These are phyloP conservation scores for Saccharomycopsis fibuligera DNA, from an alignment of 805 yeast genomes.

Conservation along the genomic window DNA sequence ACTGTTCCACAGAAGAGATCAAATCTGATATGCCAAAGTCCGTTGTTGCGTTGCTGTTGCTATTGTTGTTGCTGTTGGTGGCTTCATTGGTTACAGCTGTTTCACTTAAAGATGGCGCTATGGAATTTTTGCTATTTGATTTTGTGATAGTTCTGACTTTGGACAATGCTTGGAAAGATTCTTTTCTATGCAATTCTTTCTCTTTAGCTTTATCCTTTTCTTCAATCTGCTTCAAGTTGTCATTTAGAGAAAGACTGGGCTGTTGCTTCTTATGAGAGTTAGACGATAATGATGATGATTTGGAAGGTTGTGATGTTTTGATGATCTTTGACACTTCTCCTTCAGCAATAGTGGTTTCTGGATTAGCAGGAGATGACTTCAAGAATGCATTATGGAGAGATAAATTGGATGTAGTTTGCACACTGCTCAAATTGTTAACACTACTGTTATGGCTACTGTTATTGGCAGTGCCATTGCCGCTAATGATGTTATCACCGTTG, in stretches of 20 bases:
- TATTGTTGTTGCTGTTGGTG: too few species aligned
- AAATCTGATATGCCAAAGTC: too few species aligned
- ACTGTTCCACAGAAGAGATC: background rate
- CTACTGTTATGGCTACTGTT: background rate
- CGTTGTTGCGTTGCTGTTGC: too few species aligned
- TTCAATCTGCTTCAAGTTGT: constrained; percentile 12
- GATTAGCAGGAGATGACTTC: constrained; percentile 16
- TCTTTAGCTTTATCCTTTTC: constrained; percentile 6
- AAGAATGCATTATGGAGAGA: constrained; percentile 2
- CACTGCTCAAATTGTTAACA: background rate
- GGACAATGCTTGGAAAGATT: background rate
- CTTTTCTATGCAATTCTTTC: background rate
- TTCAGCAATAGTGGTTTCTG: constrained; percentile 13
- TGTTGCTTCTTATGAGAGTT: background rate
- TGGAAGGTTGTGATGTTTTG: background rate
- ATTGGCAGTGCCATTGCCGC: background rate
- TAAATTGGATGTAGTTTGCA: constrained; percentile 1
- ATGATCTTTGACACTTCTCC: background rate
- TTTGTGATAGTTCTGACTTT: too few species aligned
- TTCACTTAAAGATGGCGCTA: too few species aligned
- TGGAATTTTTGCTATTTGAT: too few species aligned
- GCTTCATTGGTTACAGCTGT: too few species aligned
- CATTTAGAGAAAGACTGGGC: constrained; percentile 5
- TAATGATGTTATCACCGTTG: background rate
- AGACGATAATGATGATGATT: background rate